Percentiles rank a stretch among this genome's conserved stretches.
These are phyloP conservation scores for Boletus coccyginus DNA, from an alignment of 768 basidiomycete species.

Conservation along the genomic window DNA sequence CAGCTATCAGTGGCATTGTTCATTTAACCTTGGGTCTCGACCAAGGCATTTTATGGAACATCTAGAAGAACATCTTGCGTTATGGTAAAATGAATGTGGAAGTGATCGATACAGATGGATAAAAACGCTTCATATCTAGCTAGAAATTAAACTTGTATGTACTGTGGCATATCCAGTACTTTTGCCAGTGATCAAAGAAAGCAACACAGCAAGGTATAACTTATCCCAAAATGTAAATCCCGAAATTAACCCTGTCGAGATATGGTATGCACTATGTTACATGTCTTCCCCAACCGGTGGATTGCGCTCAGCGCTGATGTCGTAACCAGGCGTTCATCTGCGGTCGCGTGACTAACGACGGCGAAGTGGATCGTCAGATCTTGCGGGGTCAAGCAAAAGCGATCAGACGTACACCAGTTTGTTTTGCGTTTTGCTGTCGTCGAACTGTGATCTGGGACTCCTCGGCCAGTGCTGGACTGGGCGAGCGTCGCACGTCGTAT, in stretches of 20 bases:
- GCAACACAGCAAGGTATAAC: conserved; percentile 21
- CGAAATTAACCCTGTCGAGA: conserved; percentile 23
- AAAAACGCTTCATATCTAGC: conserved; percentile 6
- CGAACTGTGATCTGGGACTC: conserved; percentile 33
- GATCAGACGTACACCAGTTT: conserved; percentile 16
- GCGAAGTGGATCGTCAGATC: conserved; percentile 15
- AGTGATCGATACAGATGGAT: conserved; percentile 16
- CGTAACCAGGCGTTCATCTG: conserved; percentile 23
- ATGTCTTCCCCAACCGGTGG: conserved; percentile 13
- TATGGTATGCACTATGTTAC: conserved; percentile 20
- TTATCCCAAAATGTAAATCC: conserved; percentile 22
- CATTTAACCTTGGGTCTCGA: conserved; percentile 15
- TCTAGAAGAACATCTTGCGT: conserved; percentile 4
- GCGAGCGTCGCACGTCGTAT: conserved; percentile 30
- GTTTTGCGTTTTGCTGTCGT: conserved; percentile 27
- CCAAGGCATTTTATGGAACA: not conserved
- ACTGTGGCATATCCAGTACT: conserved; percentile 21
- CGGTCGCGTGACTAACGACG: conserved; percentile 28
- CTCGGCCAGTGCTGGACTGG: conserved; percentile 31
- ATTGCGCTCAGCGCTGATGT: conserved; percentile 23
- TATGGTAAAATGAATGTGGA: conserved; percentile 8
- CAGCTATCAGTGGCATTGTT: conserved; percentile 5
- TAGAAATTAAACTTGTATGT: conserved; percentile 12
- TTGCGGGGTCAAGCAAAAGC: not conserved
- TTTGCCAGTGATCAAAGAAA: conserved; percentile 12